Evolutionary conservation across 257 asterid species (phyloP), one percentile per base, ranked within the genome.

Genomic region (Lantana camara): DNA sequence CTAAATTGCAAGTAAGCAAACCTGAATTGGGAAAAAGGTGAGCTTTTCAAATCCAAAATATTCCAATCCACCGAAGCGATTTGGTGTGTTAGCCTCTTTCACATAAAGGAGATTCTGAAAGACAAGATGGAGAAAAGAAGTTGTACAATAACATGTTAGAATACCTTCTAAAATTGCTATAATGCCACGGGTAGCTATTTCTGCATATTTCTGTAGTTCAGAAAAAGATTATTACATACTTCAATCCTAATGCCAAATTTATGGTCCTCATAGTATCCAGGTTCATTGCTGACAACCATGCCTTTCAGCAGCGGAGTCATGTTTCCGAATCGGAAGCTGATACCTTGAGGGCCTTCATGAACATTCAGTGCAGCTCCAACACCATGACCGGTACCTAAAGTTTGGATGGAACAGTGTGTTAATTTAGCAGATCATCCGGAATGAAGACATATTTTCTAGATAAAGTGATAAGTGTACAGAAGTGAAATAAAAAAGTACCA

Each of bases 301-400:
- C 97, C 96, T 82, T 78, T 78, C 81, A 88, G 64, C 80, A 94
- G 79, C 3, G 97, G 96, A 51, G 97, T 88, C 86, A 77, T 82
- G 76, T 94, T 94, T 69, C 97, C 96, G 77, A 84, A 94, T 59
- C 99, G 87, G 73, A 83, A 94, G 82, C 96, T 94, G 77, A 94
- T 94, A 71, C 99, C 88, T 68, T 94, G 99, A 73, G 99, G 99
- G 68, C 99, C 99, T 83, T 94, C 99, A 24, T 94, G 97, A 64
- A 94, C 97, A 80, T 94, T 94, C 56, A 90, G 79, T 17, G 99
- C 99, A 75, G 97, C 99, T 71, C 99, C 99, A 44, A 94, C 99
- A 55, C 99, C 97, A 63, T 94, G 99, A 64, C 99, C 99, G 34
- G 99, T 94, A 52, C 99, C 99, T 94, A 45, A 72, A 76, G 42